Base-by-base conservation (phyloP, 192 early-diverging fungal genomes). In the Backusella tarrabulga region DNA sequence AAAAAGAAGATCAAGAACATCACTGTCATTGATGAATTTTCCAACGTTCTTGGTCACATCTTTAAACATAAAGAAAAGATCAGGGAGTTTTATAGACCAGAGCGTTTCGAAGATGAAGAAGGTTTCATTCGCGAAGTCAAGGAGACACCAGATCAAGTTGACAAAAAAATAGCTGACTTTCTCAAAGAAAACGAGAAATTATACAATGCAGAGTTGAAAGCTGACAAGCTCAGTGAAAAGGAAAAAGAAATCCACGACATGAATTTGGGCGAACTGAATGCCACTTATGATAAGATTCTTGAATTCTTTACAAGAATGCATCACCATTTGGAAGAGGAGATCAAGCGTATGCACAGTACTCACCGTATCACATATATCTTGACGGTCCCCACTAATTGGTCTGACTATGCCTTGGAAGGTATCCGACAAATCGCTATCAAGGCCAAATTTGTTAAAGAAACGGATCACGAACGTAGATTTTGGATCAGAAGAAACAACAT, bases 271-370 rank as follows among this genome's bases (percentile, higher is more conserved):
- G 21, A 29, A 29, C 23, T 63, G 8, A 63, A 63, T 63, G 56
- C 56, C 4, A 63, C 23, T 4, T 63, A 63, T 29, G 56, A 63
- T 63, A 63, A 63, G 29, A 63, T 63, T 5, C 56, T 26, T 63
- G 0, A 12, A 14, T 63, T 63, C 3, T 63, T 63, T 12, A 3
- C 26, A 23, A 29, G 29, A 63, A 63, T 63, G 56, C 56, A 63
- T 29, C 3, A 63, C 4, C 56, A 63, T 29, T 26, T 63, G n/a
- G 56, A 63, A 9, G 56, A 63, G 9, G 56, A 63, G 8, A 63
- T 63, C 26, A 63, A 63, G 6, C 56, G 56, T 63, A 63, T 63
- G 56, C 56, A 63, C 56, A 63, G 56, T 63, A 63, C 56, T 29
- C 56, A 26, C 12, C 56, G 56, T 63, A 63, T 63, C 29, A 63